A percentile compares a stretch with the other conserved stretches of the same genome.
phyloP scores from a whole-genome alignment of 306 rosid genomes.

The Biancaea sappan region DNA sequence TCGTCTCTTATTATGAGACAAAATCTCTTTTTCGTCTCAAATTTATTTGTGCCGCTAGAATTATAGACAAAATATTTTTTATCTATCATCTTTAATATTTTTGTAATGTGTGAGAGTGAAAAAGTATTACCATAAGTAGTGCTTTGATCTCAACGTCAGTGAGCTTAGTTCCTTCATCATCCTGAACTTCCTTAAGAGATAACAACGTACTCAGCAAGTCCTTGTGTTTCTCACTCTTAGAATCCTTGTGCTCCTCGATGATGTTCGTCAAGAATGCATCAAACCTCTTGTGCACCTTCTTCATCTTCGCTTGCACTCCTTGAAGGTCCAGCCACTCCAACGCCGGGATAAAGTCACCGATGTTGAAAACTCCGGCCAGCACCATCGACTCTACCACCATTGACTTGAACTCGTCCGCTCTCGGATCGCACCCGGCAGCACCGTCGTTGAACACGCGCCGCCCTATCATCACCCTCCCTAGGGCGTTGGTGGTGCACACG shows the following conservation, averaged over 20 bases:
- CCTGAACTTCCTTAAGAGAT: conserved; percentile 43
- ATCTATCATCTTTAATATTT: no score
- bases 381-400: conserved; percentile 75
- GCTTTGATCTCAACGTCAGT: conserved; percentile 77
- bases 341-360: conserved; percentile 68
- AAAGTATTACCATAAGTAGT: conserved; percentile 61
- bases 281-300: conserved; percentile 58
- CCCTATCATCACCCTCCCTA: conserved; percentile 66
- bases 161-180: conserved; percentile 45
- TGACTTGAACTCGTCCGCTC: conserved; percentile 62
- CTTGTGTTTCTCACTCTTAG: conserved; percentile 32
- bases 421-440: conserved; percentile 37
- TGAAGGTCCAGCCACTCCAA: conserved; percentile 67
- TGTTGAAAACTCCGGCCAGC: conserved; percentile 61
- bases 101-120: no score
- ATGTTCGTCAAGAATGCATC: conserved; percentile 57
- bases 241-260: conserved; percentile 53
- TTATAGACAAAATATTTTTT: no score
- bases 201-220: conserved; percentile 59
- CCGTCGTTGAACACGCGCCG: conserved; percentile 57
- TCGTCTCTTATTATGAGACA: no score
- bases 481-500: conserved; percentile 62
- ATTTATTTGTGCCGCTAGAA: no score
- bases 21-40: no score
- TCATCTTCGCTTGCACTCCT: conserved; percentile 60